Evolutionary conservation across 305 asterid genomes (phyloP).

Genomic region (Fraxinus angustifolia): DNA sequence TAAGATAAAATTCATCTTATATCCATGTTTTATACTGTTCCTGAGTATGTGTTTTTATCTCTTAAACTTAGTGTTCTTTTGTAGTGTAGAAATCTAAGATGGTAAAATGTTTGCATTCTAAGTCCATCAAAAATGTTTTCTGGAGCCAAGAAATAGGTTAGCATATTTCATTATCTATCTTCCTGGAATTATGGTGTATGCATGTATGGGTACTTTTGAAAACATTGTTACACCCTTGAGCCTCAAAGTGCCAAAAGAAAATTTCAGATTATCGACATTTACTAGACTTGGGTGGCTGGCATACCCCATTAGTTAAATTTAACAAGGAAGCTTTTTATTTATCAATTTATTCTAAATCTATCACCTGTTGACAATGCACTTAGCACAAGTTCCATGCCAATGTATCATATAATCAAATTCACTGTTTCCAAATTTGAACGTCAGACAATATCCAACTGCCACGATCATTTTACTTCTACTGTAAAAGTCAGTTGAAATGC

Average conservation of each 20-base stretch:
- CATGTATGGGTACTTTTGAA: neutral
- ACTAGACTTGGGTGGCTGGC: neutral
- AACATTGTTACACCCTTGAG: neutral
- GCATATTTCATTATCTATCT: neutral
- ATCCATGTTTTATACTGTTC: neutral
- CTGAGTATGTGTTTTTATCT: slow-evolving; percentile 2
- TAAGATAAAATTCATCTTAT: slow-evolving; percentile 12
- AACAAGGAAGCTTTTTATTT: neutral
- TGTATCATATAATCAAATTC: slow-evolving; percentile 8
- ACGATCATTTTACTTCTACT: slow-evolving; percentile 5
- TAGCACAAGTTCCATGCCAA: neutral
- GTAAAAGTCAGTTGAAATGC: neutral
- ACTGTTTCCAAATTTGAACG: neutral
- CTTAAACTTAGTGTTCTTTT: neutral
- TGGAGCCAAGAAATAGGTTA: slow-evolving; percentile 2
- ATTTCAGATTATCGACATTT: neutral
- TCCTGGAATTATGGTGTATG: neutral
- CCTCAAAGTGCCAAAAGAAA: neutral
- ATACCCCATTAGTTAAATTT: neutral
- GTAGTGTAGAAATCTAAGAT: neutral
- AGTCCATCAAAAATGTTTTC: neutral
- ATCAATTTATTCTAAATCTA: neutral
- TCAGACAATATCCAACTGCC: slow-evolving; percentile 4
- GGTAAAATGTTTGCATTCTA: neutral
- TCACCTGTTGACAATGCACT: neutral